These are phyloP conservation scores for Penicillium canescens DNA, from an alignment of 495 filamentous ascomycete species.

Conservation along the genomic window DNA sequence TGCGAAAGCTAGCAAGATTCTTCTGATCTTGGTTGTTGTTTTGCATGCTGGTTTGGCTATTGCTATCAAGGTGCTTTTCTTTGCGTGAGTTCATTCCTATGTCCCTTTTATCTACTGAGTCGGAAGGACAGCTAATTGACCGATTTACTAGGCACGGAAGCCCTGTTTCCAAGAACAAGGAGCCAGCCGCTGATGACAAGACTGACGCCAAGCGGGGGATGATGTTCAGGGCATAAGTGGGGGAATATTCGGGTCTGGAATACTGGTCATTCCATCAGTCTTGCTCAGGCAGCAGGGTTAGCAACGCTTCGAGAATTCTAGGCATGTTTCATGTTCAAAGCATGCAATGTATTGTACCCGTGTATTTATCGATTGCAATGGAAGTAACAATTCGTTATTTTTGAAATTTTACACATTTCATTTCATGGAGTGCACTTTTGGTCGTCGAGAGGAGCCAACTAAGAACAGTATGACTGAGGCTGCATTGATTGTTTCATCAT, in stretches of 20 bases:
- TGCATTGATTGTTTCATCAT: conserved; percentile 46
- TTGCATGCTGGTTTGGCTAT: conserved; percentile 86
- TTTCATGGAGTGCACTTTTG: conserved; percentile 43
- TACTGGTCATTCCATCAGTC: conserved; percentile 6
- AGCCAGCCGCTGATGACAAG: conserved; percentile 26
- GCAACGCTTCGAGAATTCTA: conserved; percentile 7
- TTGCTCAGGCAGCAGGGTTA: conserved; percentile 27
- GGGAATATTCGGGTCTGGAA: conserved; percentile 5
- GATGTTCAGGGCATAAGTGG: conserved; percentile 27
- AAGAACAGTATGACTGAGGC: conserved; percentile 45
- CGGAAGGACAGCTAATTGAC: conserved; percentile 1
- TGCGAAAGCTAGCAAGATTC: conserved; percentile 82
- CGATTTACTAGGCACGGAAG: conserved; percentile 57
- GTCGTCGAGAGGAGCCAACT: conserved; percentile 41
- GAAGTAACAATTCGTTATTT: conserved; percentile 22
- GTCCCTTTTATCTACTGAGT: neutral
- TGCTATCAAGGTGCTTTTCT: conserved; percentile 95
- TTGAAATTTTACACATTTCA: conserved; percentile 43
- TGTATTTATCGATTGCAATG: conserved; percentile 8
- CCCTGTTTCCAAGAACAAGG: conserved; percentile 56
- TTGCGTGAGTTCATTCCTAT: conserved; percentile 58
- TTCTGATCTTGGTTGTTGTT: conserved; percentile 79
- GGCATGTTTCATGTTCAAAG: conserved; percentile 3
- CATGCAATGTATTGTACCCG: conserved; percentile 24
- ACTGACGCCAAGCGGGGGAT: conserved; percentile 32